Evolutionary conservation across 345 rosid species (phyloP), one percentile per base, ranked within the genome.

Genomic region (Populus alba): DNA sequence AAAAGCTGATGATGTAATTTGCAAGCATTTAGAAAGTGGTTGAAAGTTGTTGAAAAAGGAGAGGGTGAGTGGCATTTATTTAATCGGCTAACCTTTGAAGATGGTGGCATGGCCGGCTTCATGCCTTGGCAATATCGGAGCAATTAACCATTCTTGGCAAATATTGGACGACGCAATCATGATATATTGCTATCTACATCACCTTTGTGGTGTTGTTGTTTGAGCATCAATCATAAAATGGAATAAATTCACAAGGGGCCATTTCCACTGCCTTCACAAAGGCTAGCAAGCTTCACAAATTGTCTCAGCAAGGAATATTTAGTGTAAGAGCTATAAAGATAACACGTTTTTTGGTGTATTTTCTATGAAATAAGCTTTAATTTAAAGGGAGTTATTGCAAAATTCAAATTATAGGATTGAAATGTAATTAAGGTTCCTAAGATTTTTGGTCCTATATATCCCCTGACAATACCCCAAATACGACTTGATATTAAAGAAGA

Each of bases 11-110:
- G 62, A 71, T 51, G 70, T 27, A 75, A 68, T 68, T n/a, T 22
- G 63, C 72, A 63, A 68, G 69, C 63, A 77, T 29, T 76, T 72
- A 68, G 66, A 65, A 76, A 75, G 80, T 20, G 37, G 74, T 75
- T 43, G 68, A 65, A 76, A 75, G 80, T 20, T 22, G 74, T 75
- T 43, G 68, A 25, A 68, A 79, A 25, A 53, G 38, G 33, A 39
- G 53, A 69, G 63, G 68, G 45, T 1, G 47, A 76, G 57, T 25
- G 53, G 68, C 35, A 11, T 57, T 72, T 59, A 23, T 9, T 9
- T 62, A 8, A 41, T 59, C 2, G 47, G 33, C 63, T 47, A 3
- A 8, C 57, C 33, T 66, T 71, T 37, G 35, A 68, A 20, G 67
- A 73, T 73, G 22, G 39, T 68, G 71, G 71, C 70, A 15, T 18